Base-by-base conservation (phyloP, 306 rosid species). In the Lagenaria siceraria region DNA sequence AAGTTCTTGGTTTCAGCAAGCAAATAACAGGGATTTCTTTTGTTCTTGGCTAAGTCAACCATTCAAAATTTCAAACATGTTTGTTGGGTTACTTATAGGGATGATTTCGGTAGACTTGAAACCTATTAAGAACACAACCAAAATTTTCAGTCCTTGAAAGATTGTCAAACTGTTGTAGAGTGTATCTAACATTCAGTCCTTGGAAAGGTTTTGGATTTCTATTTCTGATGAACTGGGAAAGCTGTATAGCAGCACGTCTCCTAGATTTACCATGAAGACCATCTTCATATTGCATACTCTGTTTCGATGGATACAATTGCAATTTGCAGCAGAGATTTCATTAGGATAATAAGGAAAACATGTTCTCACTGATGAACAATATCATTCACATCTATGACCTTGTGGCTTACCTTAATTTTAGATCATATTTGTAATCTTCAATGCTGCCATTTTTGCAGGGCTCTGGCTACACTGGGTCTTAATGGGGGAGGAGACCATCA, bases 401-500 rank as follows among this genome's bases (percentile, higher is more conserved):
- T 48, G 24, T 15, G 76, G 25, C 48, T 70, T 70, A 18, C 38
- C 14, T 70, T 6, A 46, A 13, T 22, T 53, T 46, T 17, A 18
- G 43, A 72, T 51, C 43, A 48, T 4, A 48, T 5, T 27, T 27
- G 36, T 17, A 49, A 72, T 72, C 27, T 27, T 71, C 27, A 72
- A 12, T 79, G 33, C 84, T 85, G 78, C 78, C 55, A 73, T 81
- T 62, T 36, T 4, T 75, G 83, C 91, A 93, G 98, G 92, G 86
- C 90, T 84, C 66, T 72, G 51, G 81, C 88, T 66, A 38, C 81
- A 29, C 64, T 73, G 55, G 73, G 81, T 43, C 84, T 75, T 60
- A 86, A 84, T 54, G 88, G 94, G 80, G 84, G 87, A 85, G 84
- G 88, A 71, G 89, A 87, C 74, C 81, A 82, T 85, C 91, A 74